Percentiles rank a stretch among this genome's conserved stretches.
Conservation (phyloP, 768 basidiomycete species). For the Boletus barrowsii region DNA sequence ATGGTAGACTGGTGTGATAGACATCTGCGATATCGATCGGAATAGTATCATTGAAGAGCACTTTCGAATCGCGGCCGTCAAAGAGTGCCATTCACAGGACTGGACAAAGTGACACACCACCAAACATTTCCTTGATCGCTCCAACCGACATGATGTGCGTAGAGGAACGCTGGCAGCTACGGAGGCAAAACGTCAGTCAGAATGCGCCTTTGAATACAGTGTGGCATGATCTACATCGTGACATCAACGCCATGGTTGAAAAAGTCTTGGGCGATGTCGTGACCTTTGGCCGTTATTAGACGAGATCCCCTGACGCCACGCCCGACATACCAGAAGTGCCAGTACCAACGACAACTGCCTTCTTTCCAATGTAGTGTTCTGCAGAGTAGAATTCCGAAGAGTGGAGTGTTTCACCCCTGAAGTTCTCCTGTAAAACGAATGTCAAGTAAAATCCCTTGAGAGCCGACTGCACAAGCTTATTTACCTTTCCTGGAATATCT, state of each 20-base stretch:
- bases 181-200: neutral
- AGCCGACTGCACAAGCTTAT: slow-evolving; percentile 12
- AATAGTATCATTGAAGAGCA: neutral
- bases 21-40: slow-evolving; percentile 24
- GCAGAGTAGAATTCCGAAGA: slow-evolving; percentile 50
- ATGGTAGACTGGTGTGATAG: slow-evolving; percentile 16
- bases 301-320: neutral
- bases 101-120: neutral
- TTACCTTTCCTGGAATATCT: slow-evolving; percentile 40
- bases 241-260: slow-evolving; percentile 28
- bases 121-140: neutral
- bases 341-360: slow-evolving; percentile 62
- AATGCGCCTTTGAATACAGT: neutral
- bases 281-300: slow-evolving; percentile 21
- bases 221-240: slow-evolving; percentile 20
- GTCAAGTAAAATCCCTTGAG: slow-evolving; percentile 15
- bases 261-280: slow-evolving; percentile 39
- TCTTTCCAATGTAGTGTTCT: slow-evolving; percentile 53
- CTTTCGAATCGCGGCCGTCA: neutral
- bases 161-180: neutral
- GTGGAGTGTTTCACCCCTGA: slow-evolving; percentile 54
- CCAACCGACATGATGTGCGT: neutral
- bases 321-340: slow-evolving; percentile 51
- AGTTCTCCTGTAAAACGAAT: slow-evolving; percentile 36
- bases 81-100: neutral